These are phyloP conservation scores for Tillandsia leiboldiana DNA, from an alignment of 176 grass and related monocot species.

Conservation along the genomic window DNA sequence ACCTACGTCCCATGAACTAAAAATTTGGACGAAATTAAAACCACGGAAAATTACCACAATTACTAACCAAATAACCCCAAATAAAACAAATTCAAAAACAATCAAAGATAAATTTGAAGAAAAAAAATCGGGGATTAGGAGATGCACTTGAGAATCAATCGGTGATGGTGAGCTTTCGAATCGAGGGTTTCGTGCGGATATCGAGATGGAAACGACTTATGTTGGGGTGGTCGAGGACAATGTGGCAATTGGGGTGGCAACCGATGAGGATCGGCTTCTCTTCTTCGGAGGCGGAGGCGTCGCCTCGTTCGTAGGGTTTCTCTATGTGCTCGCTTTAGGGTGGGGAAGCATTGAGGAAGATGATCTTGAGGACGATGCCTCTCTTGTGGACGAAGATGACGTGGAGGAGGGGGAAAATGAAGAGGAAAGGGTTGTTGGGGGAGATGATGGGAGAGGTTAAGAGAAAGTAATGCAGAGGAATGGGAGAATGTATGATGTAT, in stretches of 20 bases:
- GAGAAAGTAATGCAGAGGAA: no score
- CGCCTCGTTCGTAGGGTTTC: neutral
- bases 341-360: constrained; percentile 60
- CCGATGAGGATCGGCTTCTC: constrained; percentile 43
- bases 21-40: neutral
- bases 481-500: no score
- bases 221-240: constrained; percentile 84
- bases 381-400: constrained; percentile 64
- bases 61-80: no score
- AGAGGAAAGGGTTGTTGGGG: no score
- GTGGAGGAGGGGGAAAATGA: constrained; percentile 8
- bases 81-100: neutral
- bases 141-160: constrained; percentile 64
- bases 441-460: no score
- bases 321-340: neutral
- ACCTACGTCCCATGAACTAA: constrained; percentile 90
- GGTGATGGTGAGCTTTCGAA: constrained; percentile 41
- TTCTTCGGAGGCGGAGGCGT: neutral
- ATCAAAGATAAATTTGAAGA: no score
- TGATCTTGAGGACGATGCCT: constrained; percentile 50
- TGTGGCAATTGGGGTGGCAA: constrained; percentile 68
- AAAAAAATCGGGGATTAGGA: neutral
- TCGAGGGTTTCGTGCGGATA: constrained; percentile 28
- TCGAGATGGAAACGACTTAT: constrained; percentile 81
- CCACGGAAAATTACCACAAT: no score